A percentile compares a stretch with the other conserved stretches of the same genome.
phyloP scores from a whole-genome alignment of 1,139 yeast genomes.

The Suhomyces guaymorum region DNA sequence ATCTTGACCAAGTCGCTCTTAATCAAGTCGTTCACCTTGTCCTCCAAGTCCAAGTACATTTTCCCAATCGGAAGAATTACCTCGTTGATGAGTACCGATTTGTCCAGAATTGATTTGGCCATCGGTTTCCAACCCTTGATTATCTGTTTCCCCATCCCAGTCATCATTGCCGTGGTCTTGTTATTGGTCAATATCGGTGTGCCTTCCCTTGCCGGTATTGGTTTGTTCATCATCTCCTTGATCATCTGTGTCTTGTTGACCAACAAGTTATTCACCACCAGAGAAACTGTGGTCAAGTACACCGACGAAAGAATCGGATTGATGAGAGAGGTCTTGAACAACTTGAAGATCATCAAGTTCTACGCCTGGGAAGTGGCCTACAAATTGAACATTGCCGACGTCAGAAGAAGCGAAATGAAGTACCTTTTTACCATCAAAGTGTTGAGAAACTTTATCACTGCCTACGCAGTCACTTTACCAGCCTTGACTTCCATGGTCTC shows the following conservation, averaged over 20 bases:
- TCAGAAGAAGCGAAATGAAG: conserved; percentile 43
- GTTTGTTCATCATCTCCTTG: conserved; percentile 43
- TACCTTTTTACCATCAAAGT: conserved; percentile 46
- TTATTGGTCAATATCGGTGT: conserved; percentile 41
- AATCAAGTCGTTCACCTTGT: conserved; percentile 41
- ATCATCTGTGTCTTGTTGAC: conserved; percentile 41
- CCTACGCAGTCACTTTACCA: conserved; percentile 43
- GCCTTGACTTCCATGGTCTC: conserved; percentile 21
- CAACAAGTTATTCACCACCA: conserved; percentile 34
- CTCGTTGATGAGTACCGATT: conserved; percentile 47
- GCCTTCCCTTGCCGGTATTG: conserved; percentile 45
- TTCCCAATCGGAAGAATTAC: conserved; percentile 46
- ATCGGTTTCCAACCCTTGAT: conserved; percentile 49
- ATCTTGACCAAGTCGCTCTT: conserved; percentile 42
- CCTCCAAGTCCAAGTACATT: conserved; percentile 34
- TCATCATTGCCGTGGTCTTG: conserved; percentile 40
- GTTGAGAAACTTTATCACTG: conserved; percentile 46
- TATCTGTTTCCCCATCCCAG: conserved; percentile 48
- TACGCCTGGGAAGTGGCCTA: conserved; percentile 53
- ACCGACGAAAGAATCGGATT: conserved; percentile 46
- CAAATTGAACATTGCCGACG: conserved; percentile 35
- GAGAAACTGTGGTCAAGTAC: conserved; percentile 42
- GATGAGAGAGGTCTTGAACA: conserved; percentile 46
- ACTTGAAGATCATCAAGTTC: conserved; percentile 46
- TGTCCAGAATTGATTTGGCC: conserved; percentile 49